A percentile compares a stretch with the other conserved stretches of the same genome.
phyloP scores from a whole-genome alignment of 139 green algal genomes.

The Chlamydomonas schloesseri region DNA sequence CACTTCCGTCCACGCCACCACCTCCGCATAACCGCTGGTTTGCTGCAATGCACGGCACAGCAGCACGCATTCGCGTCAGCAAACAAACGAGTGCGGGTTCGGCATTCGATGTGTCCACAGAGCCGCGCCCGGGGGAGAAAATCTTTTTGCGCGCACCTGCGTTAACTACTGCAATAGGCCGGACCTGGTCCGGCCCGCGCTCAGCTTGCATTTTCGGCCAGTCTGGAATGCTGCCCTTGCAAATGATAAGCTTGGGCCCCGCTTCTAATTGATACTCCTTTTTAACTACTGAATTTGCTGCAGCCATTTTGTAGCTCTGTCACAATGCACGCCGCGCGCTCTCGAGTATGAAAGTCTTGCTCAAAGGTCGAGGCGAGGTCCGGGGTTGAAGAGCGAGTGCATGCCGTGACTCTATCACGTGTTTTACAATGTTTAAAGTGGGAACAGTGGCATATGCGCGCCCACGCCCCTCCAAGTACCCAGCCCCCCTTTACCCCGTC shows the following conservation, averaged over 20 bases:
- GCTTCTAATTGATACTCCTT: slow-evolving; percentile 7
- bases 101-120: too few species aligned
- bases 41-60: not conserved
- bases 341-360: too few species aligned
- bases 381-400: too few species aligned
- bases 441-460: too few species aligned
- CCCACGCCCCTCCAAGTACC: too few species aligned
- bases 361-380: too few species aligned
- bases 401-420: too few species aligned
- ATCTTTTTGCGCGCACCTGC: not conserved
- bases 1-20: slow-evolving; percentile 41
- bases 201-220: slow-evolving; percentile 40
- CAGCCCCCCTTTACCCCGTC: too few species aligned
- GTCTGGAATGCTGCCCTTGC: slow-evolving; percentile 30
- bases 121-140: not conserved
- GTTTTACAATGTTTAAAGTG: too few species aligned
- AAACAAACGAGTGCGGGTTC: not conserved
- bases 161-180: slow-evolving; percentile 20
- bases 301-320: not conserved
- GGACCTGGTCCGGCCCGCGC: not conserved
- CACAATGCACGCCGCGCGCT: too few species aligned
- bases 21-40: slow-evolving; percentile 43
- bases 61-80: not conserved
- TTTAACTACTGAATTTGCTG: not conserved
- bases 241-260: slow-evolving; percentile 10